Percentiles rank a stretch among this genome's conserved stretches.
Evolutionary conservation across 2,329 filamentous ascomycete genomes (phyloP).

Genomic region (Aspergillus novoparasiticus): DNA sequence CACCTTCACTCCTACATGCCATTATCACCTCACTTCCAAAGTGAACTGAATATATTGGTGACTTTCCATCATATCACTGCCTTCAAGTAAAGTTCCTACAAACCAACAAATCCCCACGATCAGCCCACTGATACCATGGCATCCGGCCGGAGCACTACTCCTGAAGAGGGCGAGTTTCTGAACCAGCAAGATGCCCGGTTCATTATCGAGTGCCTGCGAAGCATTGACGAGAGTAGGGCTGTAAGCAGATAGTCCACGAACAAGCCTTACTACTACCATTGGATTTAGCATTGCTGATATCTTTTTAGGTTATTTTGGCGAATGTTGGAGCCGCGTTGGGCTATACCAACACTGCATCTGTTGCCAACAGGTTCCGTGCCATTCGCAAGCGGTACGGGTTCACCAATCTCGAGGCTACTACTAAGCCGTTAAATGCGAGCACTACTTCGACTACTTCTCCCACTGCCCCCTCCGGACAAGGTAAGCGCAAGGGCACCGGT

Average conservation of each 20-base stretch:
- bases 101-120: too few species aligned
- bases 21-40: neutral
- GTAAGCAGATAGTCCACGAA: conserved; percentile 7
- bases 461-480: neutral
- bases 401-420: conserved; percentile 11
- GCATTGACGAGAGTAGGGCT: conserved; percentile 20
- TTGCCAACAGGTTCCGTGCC: conserved; percentile 29
- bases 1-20: neutral
- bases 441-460: neutral
- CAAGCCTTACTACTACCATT: neutral
- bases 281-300: neutral
- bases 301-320: conserved; percentile 28
- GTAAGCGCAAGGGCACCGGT: neutral
- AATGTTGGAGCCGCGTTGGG: conserved; percentile 27
- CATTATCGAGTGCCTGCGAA: conserved; percentile 30
- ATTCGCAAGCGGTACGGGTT: conserved; percentile 31
- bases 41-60: neutral
- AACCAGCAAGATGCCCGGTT: conserved; percentile 22
- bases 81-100: neutral
- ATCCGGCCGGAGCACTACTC: neutral
- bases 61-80: neutral
- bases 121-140: conserved; percentile 8
- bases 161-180: conserved; percentile 8
- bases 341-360: conserved; percentile 31
- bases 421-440: neutral